These are phyloP conservation scores for Lenwebbia sp. DNA, from an alignment of 345 rosid genomes.

Conservation along the genomic window DNA sequence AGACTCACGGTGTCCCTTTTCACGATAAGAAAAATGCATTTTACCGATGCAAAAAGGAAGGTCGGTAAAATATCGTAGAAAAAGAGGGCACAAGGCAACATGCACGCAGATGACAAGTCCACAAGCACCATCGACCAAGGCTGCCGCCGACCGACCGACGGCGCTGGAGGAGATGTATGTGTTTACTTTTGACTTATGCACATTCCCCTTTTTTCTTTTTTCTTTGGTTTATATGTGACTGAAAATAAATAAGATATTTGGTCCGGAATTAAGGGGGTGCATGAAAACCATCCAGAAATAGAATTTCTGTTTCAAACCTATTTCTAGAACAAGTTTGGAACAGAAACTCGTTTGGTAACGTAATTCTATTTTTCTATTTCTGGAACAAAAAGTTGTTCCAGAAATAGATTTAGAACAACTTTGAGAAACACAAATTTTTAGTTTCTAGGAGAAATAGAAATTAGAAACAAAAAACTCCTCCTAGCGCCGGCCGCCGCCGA, in stretches of 20 bases:
- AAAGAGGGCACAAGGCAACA: neutral
- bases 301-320: no score
- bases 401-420: no score
- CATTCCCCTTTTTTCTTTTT: neutral
- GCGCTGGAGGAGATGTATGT: neutral
- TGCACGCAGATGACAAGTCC: neutral
- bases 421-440: no score
- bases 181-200: neutral
- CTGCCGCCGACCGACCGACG: neutral
- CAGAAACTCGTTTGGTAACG: no score
- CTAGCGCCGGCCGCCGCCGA: no score
- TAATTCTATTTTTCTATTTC: no score
- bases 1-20: fast-evolving
- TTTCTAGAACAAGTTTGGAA: no score
- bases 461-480: no score
- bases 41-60: neutral
- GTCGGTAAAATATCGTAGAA: neutral
- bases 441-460: no score
- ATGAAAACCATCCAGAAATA: no score
- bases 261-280: conserved; percentile 50
- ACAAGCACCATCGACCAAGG: neutral
- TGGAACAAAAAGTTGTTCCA: no score
- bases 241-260: conserved; percentile 1
- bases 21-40: neutral
- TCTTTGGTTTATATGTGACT: neutral